These are phyloP conservation scores for Podaxis sp. DNA, from an alignment of 768 basidiomycete genomes.

Conservation along the genomic window DNA sequence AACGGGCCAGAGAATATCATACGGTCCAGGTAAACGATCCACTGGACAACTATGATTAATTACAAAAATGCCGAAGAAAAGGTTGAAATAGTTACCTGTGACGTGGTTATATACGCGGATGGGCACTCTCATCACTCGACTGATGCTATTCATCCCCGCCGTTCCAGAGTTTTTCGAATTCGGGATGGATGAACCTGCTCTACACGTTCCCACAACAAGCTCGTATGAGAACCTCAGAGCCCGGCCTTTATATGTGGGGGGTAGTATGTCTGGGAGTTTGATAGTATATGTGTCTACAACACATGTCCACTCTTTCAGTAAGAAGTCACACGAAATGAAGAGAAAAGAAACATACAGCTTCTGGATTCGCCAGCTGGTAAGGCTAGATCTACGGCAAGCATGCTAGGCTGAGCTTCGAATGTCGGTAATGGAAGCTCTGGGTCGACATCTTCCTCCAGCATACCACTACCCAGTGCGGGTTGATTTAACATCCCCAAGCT, in stretches of 20 bases:
- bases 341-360: conserved; percentile 55
- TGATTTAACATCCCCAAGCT: conserved; percentile 16
- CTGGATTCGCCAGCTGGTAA: conserved; percentile 81
- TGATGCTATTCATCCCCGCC: conserved; percentile 45
- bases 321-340: neutral
- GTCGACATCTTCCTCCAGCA: conserved; percentile 32
- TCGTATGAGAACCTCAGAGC: conserved; percentile 85
- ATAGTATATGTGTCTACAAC: conserved; percentile 74
- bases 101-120: conserved; percentile 90
- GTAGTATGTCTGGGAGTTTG: conserved; percentile 70
- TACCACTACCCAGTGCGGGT: conserved; percentile 3
- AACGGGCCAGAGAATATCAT: conserved; percentile 84
- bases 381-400: conserved; percentile 84
- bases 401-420: conserved; percentile 77
- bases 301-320: conserved; percentile 1
- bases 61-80: neutral
- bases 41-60: conserved; percentile 27
- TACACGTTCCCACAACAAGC: conserved; percentile 83
- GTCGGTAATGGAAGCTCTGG: conserved; percentile 73
- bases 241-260: conserved; percentile 88
- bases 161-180: conserved; percentile 22
- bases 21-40: conserved; percentile 53
- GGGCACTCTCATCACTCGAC: conserved; percentile 86
- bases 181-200: conserved; percentile 38
- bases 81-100: conserved; percentile 44